Evolutionary conservation across 2,329 filamentous ascomycete species (phyloP).

Genomic region (Aspergillus niger): DNA sequence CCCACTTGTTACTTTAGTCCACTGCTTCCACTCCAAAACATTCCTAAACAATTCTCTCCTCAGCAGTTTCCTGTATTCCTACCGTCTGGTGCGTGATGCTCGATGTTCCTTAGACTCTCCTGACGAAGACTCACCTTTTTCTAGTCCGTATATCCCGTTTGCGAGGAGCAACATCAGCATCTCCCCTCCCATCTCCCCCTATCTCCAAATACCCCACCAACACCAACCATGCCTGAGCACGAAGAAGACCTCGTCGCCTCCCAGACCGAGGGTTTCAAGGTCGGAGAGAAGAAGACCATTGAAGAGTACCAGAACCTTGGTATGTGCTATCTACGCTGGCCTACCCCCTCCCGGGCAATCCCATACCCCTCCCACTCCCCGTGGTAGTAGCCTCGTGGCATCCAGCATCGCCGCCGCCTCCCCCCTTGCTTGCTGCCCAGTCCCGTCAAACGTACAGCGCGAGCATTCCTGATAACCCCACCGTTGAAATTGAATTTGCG

Average conservation of each 20-base stretch:
- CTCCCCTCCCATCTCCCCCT: neutral
- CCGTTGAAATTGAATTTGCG: neutral
- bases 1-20: conserved; percentile 11
- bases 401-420: neutral
- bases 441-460: neutral
- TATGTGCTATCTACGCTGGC: conserved; percentile 49
- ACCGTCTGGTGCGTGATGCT: neutral
- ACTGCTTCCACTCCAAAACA: conserved; percentile 12
- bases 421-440: conserved; percentile 1
- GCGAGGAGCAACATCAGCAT: neutral
- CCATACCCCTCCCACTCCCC: neutral
- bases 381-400: conserved; percentile 12
- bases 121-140: neutral
- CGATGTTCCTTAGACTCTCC: neutral
- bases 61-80: neutral
- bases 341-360: neutral
- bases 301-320: conserved; percentile 93
- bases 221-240: conserved; percentile 62
- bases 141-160: neutral
- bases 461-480: neutral
- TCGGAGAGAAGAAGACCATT: conserved; percentile 97
- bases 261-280: conserved; percentile 94
- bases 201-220: conserved; percentile 5
- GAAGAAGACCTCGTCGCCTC: conserved; percentile 84
- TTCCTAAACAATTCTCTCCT: conserved; percentile 9